These are phyloP conservation scores for Kwoniella sp. DNA, from an alignment of 768 basidiomycete genomes.

Conservation along the genomic window DNA sequence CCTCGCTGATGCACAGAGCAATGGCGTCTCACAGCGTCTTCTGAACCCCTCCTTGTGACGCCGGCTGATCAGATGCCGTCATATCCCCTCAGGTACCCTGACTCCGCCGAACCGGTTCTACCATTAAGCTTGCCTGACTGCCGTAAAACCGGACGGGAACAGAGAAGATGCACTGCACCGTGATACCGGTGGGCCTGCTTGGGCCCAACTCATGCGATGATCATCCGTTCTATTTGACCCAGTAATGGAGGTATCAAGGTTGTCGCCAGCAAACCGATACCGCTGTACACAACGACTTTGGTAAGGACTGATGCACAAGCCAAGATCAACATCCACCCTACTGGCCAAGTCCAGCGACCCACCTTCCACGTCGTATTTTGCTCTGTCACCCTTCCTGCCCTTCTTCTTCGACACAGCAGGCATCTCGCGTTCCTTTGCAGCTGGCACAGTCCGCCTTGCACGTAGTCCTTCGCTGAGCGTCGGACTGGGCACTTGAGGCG, in stretches of 20 bases:
- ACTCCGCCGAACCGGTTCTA: too few relatives aligned
- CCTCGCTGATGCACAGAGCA: too few relatives aligned
- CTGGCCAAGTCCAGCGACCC: conserved; percentile 4
- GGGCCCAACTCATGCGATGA: conserved; percentile 2
- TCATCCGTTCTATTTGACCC: conserved; percentile 18
- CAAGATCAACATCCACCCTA: too few relatives aligned
- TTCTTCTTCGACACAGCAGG: neutral
- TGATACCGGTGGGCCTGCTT: too few relatives aligned
- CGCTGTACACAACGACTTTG: conserved; percentile 83
- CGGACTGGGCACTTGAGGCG: neutral
- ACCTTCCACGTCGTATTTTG: conserved; percentile 46
- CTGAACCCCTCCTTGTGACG: too few relatives aligned
- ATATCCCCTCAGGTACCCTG: too few relatives aligned
- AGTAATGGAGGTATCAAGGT: conserved; percentile 57
- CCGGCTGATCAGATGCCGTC: too few relatives aligned
- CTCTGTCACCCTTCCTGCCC: conserved; percentile 6
- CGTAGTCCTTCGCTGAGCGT: neutral
- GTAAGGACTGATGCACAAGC: conserved; percentile 62
- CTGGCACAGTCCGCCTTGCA: neutral
- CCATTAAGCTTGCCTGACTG: too few relatives aligned
- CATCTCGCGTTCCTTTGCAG: neutral
- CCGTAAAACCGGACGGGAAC: too few relatives aligned
- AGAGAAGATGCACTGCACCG: too few relatives aligned
- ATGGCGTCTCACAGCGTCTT: too few relatives aligned
- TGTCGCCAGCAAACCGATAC: conserved; percentile 68